Evolutionary conservation across 2,329 filamentous ascomycete genomes (phyloP), one percentile per base, ranked within the genome.

Genomic region (Diaporthe australafricana): DNA sequence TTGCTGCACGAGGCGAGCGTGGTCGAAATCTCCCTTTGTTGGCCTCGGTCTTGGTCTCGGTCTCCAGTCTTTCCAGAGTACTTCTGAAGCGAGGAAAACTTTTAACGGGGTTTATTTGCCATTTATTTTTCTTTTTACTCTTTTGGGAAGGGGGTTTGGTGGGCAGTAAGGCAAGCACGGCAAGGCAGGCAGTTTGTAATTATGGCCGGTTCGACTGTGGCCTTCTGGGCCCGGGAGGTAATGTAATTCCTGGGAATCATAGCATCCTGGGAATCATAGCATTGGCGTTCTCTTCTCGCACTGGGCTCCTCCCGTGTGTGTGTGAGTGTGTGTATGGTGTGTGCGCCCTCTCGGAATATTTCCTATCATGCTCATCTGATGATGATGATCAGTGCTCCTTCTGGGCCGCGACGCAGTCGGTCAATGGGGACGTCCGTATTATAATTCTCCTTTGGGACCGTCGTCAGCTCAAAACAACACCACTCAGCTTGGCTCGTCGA

Each of bases 141-240:
- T 25, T 63, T 65, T 65, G 60, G 45, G 60, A 65, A 50, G 47
- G 45, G 42, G 17, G 60, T 20, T 42, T 65, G 30, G 30, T 27
- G 35, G 42, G 25, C 48, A 50, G 60, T 42, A 50, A 25, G 53
- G 53, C 53, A 40, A 16, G 27, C 38, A 62, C 7, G 56, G 22
- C 35, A 40, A 20, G 56, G 47, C 48, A 38, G 60, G 70, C 45
- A 68, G 42, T 70, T 35, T 70, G 68, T 70, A 50, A 47, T 55
- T 56, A 38, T 47, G 22, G 32, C 17, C 50, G 38, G 42, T 22
- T 67, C 35, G 38, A 40, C 57, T 35, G 69, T 45, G 60, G 45
- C 38, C 52, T 67, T 55, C 40, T 35, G 60, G 60, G 50, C 60
- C 40, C 42, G 20, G 22, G 40, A 22, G 48, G 53, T 35, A 52